These are phyloP conservation scores for Cryptococcus sp. DNA, from an alignment of 1,284 basidiomycete genomes.

Conservation along the genomic window DNA sequence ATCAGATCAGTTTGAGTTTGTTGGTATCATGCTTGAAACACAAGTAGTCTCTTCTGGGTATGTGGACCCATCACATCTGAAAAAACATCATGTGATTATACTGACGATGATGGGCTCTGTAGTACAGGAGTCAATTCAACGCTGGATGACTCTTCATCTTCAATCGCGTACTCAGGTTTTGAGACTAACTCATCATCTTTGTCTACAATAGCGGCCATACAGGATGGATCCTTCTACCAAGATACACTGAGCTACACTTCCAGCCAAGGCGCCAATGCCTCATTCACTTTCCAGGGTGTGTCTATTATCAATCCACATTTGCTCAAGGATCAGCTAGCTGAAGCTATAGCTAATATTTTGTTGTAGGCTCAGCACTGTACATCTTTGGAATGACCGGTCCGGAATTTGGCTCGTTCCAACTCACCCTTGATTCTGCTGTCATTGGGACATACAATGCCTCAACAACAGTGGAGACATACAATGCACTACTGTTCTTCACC, in stretches of 20 bases:
- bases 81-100: no score
- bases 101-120: neutral
- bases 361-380: constrained; percentile 33
- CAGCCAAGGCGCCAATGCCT: constrained; percentile 21
- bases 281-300: constrained; percentile 30
- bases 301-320: neutral
- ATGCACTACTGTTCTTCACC: constrained; percentile 31
- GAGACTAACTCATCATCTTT: constrained; percentile 18
- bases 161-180: constrained; percentile 33
- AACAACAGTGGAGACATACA: constrained; percentile 26
- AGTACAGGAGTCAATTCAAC: constrained; percentile 27
- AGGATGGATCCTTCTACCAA: constrained; percentile 26
- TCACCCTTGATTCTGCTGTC: constrained; percentile 19
- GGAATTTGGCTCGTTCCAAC: constrained; percentile 27
- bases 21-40: constrained; percentile 21
- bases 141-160: constrained; percentile 32
- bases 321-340: no score
- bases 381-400: constrained; percentile 41
- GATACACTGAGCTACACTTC: constrained; percentile 38
- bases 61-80: no score
- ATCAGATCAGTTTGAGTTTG: constrained; percentile 18
- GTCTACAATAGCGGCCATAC: constrained; percentile 23
- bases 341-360: no score
- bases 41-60: constrained; percentile 22
- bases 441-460: constrained; percentile 30